Conservation (phyloP, 1,139 yeast species). For the Candida tropicalis region DNA sequence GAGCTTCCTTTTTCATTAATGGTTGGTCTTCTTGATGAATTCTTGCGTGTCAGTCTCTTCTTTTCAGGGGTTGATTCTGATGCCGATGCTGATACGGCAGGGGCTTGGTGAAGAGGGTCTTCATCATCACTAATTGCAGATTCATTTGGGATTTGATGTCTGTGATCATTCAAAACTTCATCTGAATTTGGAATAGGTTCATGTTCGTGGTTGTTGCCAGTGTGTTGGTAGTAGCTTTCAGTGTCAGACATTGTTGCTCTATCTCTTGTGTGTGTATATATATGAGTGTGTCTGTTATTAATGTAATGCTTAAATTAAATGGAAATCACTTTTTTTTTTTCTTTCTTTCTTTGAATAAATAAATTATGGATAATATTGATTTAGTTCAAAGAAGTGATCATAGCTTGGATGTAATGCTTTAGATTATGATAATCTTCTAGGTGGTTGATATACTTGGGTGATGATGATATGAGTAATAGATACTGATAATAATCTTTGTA, state of each 20-base stretch:
- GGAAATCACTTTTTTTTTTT: slow-evolving; percentile 2
- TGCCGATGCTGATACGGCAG: slow-evolving; percentile 6
- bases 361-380: not conserved
- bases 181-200: slow-evolving; percentile 41
- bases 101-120: slow-evolving; percentile 2
- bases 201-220: slow-evolving; percentile 23
- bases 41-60: slow-evolving; percentile 5
- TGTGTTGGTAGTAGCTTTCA: slow-evolving; percentile 43
- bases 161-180: slow-evolving; percentile 57
- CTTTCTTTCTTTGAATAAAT: not conserved
- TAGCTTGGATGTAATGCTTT: slow-evolving; percentile 7
- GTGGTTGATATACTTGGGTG: not conserved
- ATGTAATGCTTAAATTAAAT: not conserved
- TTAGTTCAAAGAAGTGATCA: slow-evolving; percentile 7
- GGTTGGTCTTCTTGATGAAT: slow-evolving; percentile 10
- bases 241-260: slow-evolving; percentile 46
- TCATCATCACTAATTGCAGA: slow-evolving; percentile 19
- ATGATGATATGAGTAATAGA: not conserved
- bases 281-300: not conserved
- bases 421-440: not conserved
- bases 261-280: not conserved
- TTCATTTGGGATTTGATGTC: slow-evolving; percentile 44
- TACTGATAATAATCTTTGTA: too few species aligned
- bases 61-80: slow-evolving; percentile 3
- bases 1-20: slow-evolving; percentile 3